These are phyloP conservation scores for Thuja plicata DNA, from an alignment of 83 land plant species.

Conservation along the genomic window DNA sequence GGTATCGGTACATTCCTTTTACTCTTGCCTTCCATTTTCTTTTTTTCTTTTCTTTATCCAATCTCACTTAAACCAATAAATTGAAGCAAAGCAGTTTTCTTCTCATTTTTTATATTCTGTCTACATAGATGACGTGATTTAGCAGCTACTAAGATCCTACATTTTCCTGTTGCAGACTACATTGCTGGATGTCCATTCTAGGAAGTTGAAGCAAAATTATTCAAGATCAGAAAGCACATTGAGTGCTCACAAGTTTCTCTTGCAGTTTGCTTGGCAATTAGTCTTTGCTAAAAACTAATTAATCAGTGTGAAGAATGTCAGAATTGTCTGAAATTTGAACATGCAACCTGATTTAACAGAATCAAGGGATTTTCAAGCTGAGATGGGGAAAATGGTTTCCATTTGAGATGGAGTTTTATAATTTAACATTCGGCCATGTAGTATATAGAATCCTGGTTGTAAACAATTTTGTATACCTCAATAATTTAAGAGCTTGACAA, in stretches of 20 bases:
- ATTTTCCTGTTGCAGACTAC: background rate
- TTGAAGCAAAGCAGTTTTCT: slow-evolving; percentile 3
- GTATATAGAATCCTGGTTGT: background rate
- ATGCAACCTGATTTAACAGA: background rate
- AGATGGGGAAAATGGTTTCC: background rate
- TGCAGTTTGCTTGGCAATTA: background rate
- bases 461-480: background rate
- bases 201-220: background rate
- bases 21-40: background rate
- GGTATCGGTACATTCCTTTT: background rate
- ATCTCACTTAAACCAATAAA: background rate
- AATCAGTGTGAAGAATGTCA: background rate
- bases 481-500: background rate
- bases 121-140: background rate
- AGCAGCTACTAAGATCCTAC: background rate
- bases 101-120: background rate
- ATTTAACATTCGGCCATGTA: background rate
- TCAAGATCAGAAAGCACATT: background rate
- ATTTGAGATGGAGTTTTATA: background rate
- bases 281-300: background rate
- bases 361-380: background rate
- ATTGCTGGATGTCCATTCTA: background rate
- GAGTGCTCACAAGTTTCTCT: background rate
- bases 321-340: background rate
- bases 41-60: background rate